Evolutionary conservation across 306 rosid species (phyloP), one percentile per base, ranked within the genome.

Genomic region (Canavalia ensiformis): DNA sequence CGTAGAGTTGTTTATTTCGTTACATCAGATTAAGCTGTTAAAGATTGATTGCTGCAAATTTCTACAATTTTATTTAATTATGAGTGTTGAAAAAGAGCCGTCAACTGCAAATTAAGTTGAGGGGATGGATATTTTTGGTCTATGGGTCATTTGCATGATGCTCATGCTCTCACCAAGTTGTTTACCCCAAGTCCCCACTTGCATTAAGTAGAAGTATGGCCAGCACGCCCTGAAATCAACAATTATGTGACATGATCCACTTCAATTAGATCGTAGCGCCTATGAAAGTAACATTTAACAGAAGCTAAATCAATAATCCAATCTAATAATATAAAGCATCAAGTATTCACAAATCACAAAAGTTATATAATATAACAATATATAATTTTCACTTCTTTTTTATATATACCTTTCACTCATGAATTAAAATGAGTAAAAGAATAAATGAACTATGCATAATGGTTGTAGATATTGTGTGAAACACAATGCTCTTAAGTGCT

Each of bases 91-190:
- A 54, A 62, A 70, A 33, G 82, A 59, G 78, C 28, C 10, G 18
- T 69, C 62, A 51, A 39, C 62, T 10, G 56, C 67, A 76, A 34
- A 67, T 58, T n/a, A n/a, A 31, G 67, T 8, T 44, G 49, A 55
- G 69, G 65, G 55, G 28, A 58, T 58, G 33, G 60, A 82, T 29
- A 67, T 12, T 68, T 68, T 60, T 75, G 69, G 70, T 28, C 30
- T 67, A 7, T 66, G 66, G 52, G 5, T 54, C 68, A 67, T 29
- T 74, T 63, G 52, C 58, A 28, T 10, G 80, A 65, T 65, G 80
- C 75, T 55, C 51, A 65, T 65, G 80, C 70, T 55, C 51, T 55
- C 75, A 55, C 76, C 81, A 68, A 75, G 42, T 76, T 60, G 78
- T 35, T 68, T 37, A 47, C 50, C 51, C 64, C 8, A 6, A 11